phyloP scores from a whole-genome alignment of 208 protist species.

The Crithidia brevicula region DNA sequence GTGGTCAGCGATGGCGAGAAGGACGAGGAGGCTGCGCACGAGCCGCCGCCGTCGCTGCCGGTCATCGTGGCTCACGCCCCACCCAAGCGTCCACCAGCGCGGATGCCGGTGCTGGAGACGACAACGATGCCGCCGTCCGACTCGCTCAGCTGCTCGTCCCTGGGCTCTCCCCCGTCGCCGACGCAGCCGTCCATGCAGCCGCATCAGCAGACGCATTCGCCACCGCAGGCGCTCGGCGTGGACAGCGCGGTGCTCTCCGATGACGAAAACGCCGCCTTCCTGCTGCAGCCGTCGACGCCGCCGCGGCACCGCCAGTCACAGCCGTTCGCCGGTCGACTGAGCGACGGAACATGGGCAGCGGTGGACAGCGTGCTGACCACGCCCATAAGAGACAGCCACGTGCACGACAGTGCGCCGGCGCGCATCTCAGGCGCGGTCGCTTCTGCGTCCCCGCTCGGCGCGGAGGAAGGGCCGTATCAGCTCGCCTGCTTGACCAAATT shows the following conservation, averaged over 20 bases:
- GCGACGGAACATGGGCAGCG: background rate
- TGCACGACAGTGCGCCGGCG: background rate
- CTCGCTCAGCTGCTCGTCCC: background rate
- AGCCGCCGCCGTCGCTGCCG: background rate
- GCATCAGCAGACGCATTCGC: slow-evolving; percentile 12
- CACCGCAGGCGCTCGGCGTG: background rate
- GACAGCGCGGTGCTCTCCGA: background rate
- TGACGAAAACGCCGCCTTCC: background rate
- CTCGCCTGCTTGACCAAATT: slow-evolving; percentile 7
- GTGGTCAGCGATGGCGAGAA: background rate
- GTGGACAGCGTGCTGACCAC: background rate
- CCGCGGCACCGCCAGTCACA: slow-evolving; percentile 14
- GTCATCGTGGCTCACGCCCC: slow-evolving; percentile 3
- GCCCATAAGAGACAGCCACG: background rate
- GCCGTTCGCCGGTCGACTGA: background rate
- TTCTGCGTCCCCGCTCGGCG: background rate
- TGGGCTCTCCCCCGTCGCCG: slow-evolving; percentile 21
- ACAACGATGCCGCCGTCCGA: background rate
- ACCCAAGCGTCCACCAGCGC: background rate
- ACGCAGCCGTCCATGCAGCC: slow-evolving; percentile 16
- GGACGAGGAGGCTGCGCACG: background rate
- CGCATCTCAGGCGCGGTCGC: background rate
- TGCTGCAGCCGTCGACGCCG: slow-evolving; percentile 20
- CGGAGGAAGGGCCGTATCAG: background rate
- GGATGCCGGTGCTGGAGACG: slow-evolving; percentile 3